Evolutionary conservation across 768 basidiomycete genomes (phyloP), one percentile per base, ranked within the genome.

Genomic region (Lactarius sanguifluus): DNA sequence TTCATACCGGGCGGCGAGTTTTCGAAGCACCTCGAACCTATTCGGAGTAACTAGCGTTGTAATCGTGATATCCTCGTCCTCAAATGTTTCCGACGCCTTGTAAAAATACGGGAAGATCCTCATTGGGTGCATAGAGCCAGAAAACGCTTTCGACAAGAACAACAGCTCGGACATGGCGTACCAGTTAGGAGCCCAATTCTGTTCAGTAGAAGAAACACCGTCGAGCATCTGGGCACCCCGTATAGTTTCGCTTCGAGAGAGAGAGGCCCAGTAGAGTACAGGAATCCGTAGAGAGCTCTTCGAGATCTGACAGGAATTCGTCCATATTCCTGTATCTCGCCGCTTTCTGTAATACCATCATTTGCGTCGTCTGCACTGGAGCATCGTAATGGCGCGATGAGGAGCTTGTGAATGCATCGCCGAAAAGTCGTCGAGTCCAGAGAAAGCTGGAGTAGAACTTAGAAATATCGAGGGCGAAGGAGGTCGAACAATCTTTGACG

Each of bases 21-120:
- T 82, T 23, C 81, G 80, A 70, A 94, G 86, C 36, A 89, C 89
- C 55, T 85, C 79, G 75, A 92, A 89, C 20, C 93, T 82, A 70
- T 90, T 89, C 72, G 84, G 85, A 2, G 93, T 94, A 41, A 94
- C 87, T 38, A 94, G 81, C 0, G 93, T 95, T 1, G 93, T 91
- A 63, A 95, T 86, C 2, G 93, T 94, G 60, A 95, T 86, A 68
- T 93, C 92, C 43, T 88, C 82, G 36, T 76, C 71, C 57, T 85
- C 81, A 68, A 88, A 82, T 13, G 72, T 70, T 2, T 82, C 83
- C 13, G 81, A 80, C 2, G 89, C 90, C 60, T 85, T 84, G 74
- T 91, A 92, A 76, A 89, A 93, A 78, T 88, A 95, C 0, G 93
- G 93, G 25, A 91, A 81, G 62, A 93, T 85, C 69, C 86, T 86